Evolutionary conservation across 169 alveolate species (phyloP).

Genomic region (Plasmodium fragile): DNA sequence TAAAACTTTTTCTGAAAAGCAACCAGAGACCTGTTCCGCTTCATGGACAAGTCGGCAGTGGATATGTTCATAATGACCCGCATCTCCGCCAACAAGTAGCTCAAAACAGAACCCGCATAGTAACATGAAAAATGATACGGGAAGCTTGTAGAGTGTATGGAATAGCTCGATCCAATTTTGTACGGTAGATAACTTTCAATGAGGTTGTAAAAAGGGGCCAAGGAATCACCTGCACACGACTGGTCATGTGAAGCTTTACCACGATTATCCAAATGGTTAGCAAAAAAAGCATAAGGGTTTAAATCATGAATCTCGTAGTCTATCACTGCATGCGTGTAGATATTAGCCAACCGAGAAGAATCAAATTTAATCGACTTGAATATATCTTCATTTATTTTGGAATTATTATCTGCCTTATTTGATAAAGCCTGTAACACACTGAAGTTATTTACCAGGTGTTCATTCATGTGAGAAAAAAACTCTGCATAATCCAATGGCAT

Average conservation of each 20-base stretch:
- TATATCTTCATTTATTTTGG: slow-evolving; percentile 30
- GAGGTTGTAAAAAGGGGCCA: slow-evolving; percentile 22
- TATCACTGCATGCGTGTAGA: slow-evolving; percentile 38
- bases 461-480: slow-evolving; percentile 71
- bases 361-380: slow-evolving; percentile 49
- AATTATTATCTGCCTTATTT: slow-evolving; percentile 30
- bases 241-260: neutral
- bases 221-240: neutral
- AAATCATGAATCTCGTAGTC: slow-evolving; percentile 40
- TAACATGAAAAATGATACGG: slow-evolving; percentile 70
- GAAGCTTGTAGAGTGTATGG: slow-evolving; percentile 59
- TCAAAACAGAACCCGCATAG: slow-evolving; percentile 69
- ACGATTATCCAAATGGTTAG: neutral
- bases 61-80: slow-evolving; percentile 16
- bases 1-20: slow-evolving; percentile 71
- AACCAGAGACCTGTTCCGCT: slow-evolving; percentile 22
- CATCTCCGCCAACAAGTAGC: slow-evolving; percentile 56
- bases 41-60: slow-evolving; percentile 8
- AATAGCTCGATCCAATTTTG: slow-evolving; percentile 9
- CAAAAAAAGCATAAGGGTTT: slow-evolving; percentile 29
- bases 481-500: slow-evolving; percentile 76
- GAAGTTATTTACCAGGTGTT: slow-evolving; percentile 45
- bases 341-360: slow-evolving; percentile 7
- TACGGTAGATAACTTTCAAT: slow-evolving; percentile 30
- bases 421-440: slow-evolving; percentile 28